phyloP scores from a whole-genome alignment of 2,329 filamentous ascomycete species.

The Aspergillus ochraceus region DNA sequence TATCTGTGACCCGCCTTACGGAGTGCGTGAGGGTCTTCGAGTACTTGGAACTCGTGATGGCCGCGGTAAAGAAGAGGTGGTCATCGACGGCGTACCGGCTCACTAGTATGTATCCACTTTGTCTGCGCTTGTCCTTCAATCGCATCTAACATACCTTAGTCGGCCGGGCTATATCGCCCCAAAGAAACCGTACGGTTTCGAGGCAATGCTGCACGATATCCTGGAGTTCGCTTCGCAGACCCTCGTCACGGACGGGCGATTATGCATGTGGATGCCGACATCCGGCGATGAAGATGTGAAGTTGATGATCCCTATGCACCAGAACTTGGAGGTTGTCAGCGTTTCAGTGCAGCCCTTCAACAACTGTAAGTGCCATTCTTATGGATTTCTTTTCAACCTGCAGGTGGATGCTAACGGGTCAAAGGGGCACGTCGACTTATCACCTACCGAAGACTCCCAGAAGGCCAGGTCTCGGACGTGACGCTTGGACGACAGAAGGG shows the following conservation, averaged over 20 bases:
- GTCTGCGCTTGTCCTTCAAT: not conserved
- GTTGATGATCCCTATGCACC: conserved; percentile 74
- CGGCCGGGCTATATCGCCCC: conserved; percentile 75
- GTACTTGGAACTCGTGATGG: conserved; percentile 76
- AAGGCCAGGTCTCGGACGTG: conserved; percentile 45
- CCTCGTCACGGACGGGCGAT: conserved; percentile 73
- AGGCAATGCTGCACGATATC: conserved; percentile 86
- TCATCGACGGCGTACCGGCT: conserved; percentile 68
- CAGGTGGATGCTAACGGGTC: not conserved
- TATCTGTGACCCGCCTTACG: conserved; percentile 93
- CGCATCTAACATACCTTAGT: conserved; percentile 34
- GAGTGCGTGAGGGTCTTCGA: conserved; percentile 85
- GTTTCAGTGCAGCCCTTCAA: conserved; percentile 86
- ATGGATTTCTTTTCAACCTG: not conserved
- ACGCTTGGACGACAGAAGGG: conserved; percentile 34
- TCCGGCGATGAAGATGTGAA: conserved; percentile 77
- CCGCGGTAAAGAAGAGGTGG: conserved; percentile 52
- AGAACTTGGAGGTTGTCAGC: conserved; percentile 69
- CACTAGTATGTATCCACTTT: conserved; percentile 57
- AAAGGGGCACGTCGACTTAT: conserved; percentile 84
- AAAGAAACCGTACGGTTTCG: conserved; percentile 88
- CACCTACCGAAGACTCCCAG: conserved; percentile 73
- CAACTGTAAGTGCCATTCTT: conserved; percentile 63
- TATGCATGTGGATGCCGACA: conserved; percentile 98
- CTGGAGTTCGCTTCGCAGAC: conserved; percentile 75